Base-by-base conservation (phyloP, 2,329 filamentous ascomycete genomes). In the Dactylella cylindrospora region DNA sequence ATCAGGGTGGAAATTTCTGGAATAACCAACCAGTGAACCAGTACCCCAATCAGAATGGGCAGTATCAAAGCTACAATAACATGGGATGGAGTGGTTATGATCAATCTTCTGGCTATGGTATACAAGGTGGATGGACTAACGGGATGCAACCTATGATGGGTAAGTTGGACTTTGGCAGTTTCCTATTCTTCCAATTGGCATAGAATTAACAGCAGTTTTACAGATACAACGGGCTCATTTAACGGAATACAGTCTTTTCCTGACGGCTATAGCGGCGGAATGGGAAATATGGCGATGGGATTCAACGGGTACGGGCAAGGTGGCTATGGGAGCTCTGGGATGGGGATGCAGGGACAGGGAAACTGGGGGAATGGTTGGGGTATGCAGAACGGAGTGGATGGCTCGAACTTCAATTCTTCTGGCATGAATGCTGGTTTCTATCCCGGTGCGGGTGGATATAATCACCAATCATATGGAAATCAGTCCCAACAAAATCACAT, bases 391-490 rank as follows among this genome's bases (percentile, higher is more conserved):
- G 59, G 51, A 52, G 52, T 57, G 53, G 51, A 64, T 64, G 59
- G 59, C 44, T 44, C 50, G 51, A 64, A 55, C 51, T 57, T 55
- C 50, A 57, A 51, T 55, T 64, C 50, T 57, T 52, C 59, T 64
- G 51, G 45, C 51, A 64, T 64, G 51, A 57, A 68, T 62, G 66
- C 66, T 67, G 66, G 61, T 45, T 68, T 68, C 68, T 68, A 69
- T 66, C 65, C 66, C 51, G 66, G 67, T 68, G 66, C 65, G 57
- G 65, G 68, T 69, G 68, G 68, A 68, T 69, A 69, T 69, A 69
- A 68, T 68, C 68, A 69, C 67, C 68, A 69, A 67, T 67, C 66
- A 66, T 67, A 68, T 64, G 67, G 65, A 60, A 67, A 68, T 68
- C 67, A 68, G 66, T 65, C 67, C 59, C 66, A 62, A 62, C 57